Percentiles rank a stretch among this genome's conserved stretches.
Evolutionary conservation across 2,329 filamentous ascomycete species (phyloP).

Genomic region (Dactylellina cionopaga): DNA sequence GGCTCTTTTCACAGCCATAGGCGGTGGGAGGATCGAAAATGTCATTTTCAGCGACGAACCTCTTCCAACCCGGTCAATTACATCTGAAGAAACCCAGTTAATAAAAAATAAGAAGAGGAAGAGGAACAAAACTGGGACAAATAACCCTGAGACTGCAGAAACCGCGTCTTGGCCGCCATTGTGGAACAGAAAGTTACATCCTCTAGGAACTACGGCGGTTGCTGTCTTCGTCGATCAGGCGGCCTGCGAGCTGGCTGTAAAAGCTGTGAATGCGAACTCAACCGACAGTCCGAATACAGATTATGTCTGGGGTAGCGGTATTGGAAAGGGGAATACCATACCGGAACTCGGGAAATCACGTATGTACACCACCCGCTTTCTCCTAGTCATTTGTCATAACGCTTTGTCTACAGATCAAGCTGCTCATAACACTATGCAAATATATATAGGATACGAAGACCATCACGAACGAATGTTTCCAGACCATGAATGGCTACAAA

Average conservation of each 20-base stretch:
- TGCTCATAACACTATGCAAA: too few relatives aligned
- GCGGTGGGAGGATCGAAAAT: conserved; percentile 79
- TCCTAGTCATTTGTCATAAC: conserved; percentile 13
- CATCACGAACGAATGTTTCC: conserved; percentile 80
- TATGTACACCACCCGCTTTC: conserved; percentile 46
- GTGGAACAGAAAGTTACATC: conserved; percentile 77
- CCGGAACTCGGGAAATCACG: conserved; percentile 67
- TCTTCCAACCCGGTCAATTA: conserved; percentile 59
- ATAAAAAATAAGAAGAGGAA: conserved; percentile 66
- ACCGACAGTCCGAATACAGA: conserved; percentile 68
- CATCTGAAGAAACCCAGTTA: conserved; percentile 59
- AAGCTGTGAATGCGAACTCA: conserved; percentile 72
- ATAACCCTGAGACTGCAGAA: conserved; percentile 67
- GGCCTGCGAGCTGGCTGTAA: conserved; percentile 79
- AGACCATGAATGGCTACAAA: conserved; percentile 72
- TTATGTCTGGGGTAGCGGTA: conserved; percentile 73
- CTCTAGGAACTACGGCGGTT: conserved; percentile 80
- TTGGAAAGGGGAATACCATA: conserved; percentile 65
- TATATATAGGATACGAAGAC: conserved; percentile 66
- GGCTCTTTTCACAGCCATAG: conserved; percentile 78
- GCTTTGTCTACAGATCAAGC: too few relatives aligned
- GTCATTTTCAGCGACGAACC: conserved; percentile 74
- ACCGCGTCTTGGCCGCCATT: conserved; percentile 71
- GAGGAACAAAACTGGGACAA: conserved; percentile 59
- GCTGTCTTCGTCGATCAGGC: conserved; percentile 84